Evolutionary conservation across 2,329 filamentous ascomycete species (phyloP), one percentile per base, ranked within the genome.

Genomic region (Xylaria polymorpha): DNA sequence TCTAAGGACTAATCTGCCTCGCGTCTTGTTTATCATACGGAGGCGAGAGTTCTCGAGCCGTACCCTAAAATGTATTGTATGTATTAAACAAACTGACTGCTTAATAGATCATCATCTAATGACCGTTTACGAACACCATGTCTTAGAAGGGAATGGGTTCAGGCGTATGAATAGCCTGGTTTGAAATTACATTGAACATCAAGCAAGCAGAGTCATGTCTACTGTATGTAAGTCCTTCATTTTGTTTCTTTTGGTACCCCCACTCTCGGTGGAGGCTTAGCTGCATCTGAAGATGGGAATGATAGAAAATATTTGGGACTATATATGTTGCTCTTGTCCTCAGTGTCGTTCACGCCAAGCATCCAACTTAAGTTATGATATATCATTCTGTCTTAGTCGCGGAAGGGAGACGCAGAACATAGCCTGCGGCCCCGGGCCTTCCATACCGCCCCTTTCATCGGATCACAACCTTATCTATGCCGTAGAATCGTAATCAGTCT

Each of bases 311-410:
- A 35, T 9, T 60, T 41, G 29, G 18, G 15, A n/a, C 32, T 39
- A 44, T n/a, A n/a, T n/a, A n/a, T 43, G 20, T 55, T 55, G 41
- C 32, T 35, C 29, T 44, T 59, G 22, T 59, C 15, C 15, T 48
- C 65, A 41, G 25, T n/a, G 12, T 22, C 32, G 59, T 55, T 20
- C 6, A 59, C 20, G 39, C 44, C 35, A 51, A 44, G 44, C 15
- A 35, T 51, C 44, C 39, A 37, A 41, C 35, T 55, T 59, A 10
- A 50, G 20, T 39, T 43, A n/a, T 59, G 44, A 59, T 39, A 59
- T 39, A 22, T 20, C 8, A 41, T 64, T 32, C 35, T 46, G 3
- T 32, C 20, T 32, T 25, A 18, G 7, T 15, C 29, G 9, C 57
- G 20, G 12, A 35, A 61, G 32, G 53, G 32, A 41, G 32, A 43